These are phyloP conservation scores for Rhynchosporium agropyri DNA, from an alignment of 2,329 filamentous ascomycete genomes.

Conservation along the genomic window DNA sequence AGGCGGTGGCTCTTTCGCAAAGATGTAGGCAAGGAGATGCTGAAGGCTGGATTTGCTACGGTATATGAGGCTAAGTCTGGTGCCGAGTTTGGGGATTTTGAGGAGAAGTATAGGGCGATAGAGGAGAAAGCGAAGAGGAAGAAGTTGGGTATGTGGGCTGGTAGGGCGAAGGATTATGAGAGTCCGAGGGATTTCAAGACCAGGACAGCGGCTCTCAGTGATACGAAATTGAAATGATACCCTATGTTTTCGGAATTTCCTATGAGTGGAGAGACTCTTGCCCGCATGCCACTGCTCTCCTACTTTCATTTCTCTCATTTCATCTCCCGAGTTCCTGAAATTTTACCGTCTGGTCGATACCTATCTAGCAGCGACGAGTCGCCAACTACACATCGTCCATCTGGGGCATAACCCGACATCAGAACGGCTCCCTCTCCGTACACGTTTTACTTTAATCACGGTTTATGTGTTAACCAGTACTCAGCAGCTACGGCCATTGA, in stretches of 20 bases:
- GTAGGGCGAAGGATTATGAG: conserved; percentile 66
- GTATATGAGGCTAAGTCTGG: conserved; percentile 93
- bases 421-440: not conserved
- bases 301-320: not conserved
- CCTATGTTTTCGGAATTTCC: not conserved
- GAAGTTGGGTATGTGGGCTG: conserved; percentile 75
- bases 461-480: not conserved
- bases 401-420: not conserved
- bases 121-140: conserved; percentile 67
- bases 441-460: not conserved
- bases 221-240: conserved; percentile 36
- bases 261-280: not conserved
- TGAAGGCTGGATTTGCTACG: conserved; percentile 81
- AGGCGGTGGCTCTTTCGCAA: conserved; percentile 65
- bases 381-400: not conserved
- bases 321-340: not conserved
- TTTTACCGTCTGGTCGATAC: not conserved
- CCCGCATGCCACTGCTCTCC: not conserved
- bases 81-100: conserved; percentile 79
- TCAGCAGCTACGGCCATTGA: not conserved
- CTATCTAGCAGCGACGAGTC: not conserved
- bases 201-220: conserved; percentile 43
- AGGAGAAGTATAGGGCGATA: conserved; percentile 64
- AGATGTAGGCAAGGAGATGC: conserved; percentile 89
- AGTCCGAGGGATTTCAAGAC: conserved; percentile 88